Evolutionary conservation across 768 basidiomycete species (phyloP).

Genomic region (Termitomyces sp.): DNA sequence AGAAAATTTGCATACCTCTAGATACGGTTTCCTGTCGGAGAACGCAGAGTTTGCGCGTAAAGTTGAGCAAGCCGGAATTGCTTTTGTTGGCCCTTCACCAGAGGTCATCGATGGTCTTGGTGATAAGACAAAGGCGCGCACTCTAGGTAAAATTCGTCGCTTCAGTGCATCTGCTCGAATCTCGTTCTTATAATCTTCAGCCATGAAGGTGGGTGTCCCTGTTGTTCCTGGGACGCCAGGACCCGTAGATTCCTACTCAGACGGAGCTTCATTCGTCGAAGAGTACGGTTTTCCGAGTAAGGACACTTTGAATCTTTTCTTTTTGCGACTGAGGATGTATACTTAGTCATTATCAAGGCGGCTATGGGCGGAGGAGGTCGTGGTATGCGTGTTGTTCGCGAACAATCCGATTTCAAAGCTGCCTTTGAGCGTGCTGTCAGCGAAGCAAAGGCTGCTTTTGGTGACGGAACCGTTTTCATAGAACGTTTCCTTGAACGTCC

Average conservation of each 20-base stretch:
- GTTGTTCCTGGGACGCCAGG: conserved; percentile 99
- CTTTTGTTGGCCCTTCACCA: conserved; percentile 93
- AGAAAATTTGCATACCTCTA: conserved; percentile 23
- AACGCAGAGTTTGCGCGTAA: conserved; percentile 97
- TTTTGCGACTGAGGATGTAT: conserved; percentile 1
- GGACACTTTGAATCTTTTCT: conserved; percentile 7
- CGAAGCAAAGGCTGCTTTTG: conserved; percentile 96
- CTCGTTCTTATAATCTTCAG: conserved; percentile 29
- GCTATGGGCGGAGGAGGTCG: conserved; percentile 99
- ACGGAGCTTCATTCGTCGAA: conserved; percentile 85
- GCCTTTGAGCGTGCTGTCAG: conserved; percentile 89
- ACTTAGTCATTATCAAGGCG: conserved; percentile 93
- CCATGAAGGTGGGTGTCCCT: conserved; percentile 88
- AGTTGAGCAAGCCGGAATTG: conserved; percentile 95
- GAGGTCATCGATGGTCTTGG: conserved; percentile 97
- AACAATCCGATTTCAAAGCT: conserved; percentile 85
- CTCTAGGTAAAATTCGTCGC: conserved; percentile 52
- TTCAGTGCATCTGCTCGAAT: conserved; percentile 1
- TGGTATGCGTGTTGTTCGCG: conserved; percentile 98
- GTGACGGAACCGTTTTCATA: conserved; percentile 98
- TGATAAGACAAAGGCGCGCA: conserved; percentile 97
- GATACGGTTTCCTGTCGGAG: conserved; percentile 97
- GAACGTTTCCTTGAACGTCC: conserved; percentile 97
- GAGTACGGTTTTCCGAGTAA: conserved; percentile 92
- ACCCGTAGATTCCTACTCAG: conserved; percentile 72